These are phyloP conservation scores for Fusarium sp. DNA, from an alignment of 2,329 filamentous ascomycete species.

Conservation along the genomic window DNA sequence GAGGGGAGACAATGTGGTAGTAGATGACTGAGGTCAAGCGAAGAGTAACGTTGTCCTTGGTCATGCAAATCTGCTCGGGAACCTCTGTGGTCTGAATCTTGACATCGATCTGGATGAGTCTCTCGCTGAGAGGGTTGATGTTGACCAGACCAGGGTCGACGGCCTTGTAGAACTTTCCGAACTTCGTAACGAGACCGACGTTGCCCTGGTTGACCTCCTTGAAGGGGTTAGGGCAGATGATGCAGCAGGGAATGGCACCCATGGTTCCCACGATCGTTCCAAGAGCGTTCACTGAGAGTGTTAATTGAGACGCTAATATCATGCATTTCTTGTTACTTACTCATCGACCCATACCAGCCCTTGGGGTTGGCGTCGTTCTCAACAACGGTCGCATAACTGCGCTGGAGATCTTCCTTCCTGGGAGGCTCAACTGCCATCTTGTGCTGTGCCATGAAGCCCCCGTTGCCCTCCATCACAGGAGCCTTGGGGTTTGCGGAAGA, in stretches of 20 bases:
- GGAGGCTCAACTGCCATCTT: conserved; percentile 83
- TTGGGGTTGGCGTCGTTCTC: conserved; percentile 76
- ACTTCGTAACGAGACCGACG: conserved; percentile 95
- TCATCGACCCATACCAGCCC: conserved; percentile 92
- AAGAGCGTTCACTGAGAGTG: conserved; percentile 73
- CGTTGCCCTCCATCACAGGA: conserved; percentile 37
- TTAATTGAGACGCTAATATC: neutral
- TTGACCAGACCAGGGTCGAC: conserved; percentile 97
- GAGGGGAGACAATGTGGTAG: conserved; percentile 95
- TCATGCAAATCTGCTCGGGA: conserved; percentile 97
- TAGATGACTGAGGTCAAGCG: conserved; percentile 97
- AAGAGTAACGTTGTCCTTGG: conserved; percentile 97
- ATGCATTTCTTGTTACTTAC: conserved; percentile 61
- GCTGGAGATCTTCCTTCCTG: conserved; percentile 84
- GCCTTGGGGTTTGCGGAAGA: conserved; percentile 50
- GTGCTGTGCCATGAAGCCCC: conserved; percentile 63
- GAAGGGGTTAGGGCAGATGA: conserved; percentile 95
- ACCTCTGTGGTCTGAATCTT: conserved; percentile 99
- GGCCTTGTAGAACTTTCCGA: conserved; percentile 92
- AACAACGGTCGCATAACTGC: conserved; percentile 76
- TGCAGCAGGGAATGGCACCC: conserved; percentile 91
- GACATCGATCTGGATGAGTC: conserved; percentile 91
- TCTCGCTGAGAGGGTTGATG: conserved; percentile 95
- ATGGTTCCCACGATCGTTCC: conserved; percentile 80
- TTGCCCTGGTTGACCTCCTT: conserved; percentile 93